Evolutionary conservation across 2,329 filamentous ascomycete genomes (phyloP).

Genomic region (Nemania abortiva): DNA sequence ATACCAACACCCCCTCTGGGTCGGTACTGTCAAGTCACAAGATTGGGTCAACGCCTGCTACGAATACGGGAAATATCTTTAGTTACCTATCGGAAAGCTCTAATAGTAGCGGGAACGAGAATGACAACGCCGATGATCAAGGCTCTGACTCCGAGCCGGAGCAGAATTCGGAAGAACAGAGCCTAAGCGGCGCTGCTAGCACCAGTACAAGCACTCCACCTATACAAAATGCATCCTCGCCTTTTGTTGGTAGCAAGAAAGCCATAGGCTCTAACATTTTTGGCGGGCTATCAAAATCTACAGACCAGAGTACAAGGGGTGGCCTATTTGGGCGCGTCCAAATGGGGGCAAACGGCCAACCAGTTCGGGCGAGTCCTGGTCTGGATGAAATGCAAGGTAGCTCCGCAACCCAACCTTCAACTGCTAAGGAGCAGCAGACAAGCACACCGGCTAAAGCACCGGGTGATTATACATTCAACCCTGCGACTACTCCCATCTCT

Average conservation of each 20-base stretch:
- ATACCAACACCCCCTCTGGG: conserved; percentile 32
- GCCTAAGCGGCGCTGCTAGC: conserved; percentile 58
- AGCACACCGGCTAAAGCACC: conserved; percentile 49
- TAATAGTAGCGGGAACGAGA: conserved; percentile 65
- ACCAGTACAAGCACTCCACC: conserved; percentile 57
- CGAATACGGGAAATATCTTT: conserved; percentile 65
- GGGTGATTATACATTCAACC: conserved; percentile 51
- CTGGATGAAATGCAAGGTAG: conserved; percentile 38
- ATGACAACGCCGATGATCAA: conserved; percentile 60
- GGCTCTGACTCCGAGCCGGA: conserved; percentile 61
- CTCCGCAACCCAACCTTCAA: conserved; percentile 34
- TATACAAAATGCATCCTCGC: conserved; percentile 51
- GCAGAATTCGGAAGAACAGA: conserved; percentile 58
- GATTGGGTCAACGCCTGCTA: conserved; percentile 43
- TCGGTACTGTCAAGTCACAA: conserved; percentile 48
- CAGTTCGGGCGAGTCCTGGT: conserved; percentile 46
- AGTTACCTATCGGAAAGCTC: conserved; percentile 70
- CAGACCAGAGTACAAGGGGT: conserved; percentile 44
- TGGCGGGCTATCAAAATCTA: conserved; percentile 39
- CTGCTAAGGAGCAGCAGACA: conserved; percentile 32
- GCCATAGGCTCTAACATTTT: conserved; percentile 42
- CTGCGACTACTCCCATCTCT: conserved; percentile 50
- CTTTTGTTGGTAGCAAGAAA: conserved; percentile 51
- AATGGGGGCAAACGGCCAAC: conserved; percentile 51
- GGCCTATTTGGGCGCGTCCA: conserved; percentile 52